These are phyloP conservation scores for Hypomontagnella monticulosa DNA, from an alignment of 495 filamentous ascomycete species.

Conservation along the genomic window DNA sequence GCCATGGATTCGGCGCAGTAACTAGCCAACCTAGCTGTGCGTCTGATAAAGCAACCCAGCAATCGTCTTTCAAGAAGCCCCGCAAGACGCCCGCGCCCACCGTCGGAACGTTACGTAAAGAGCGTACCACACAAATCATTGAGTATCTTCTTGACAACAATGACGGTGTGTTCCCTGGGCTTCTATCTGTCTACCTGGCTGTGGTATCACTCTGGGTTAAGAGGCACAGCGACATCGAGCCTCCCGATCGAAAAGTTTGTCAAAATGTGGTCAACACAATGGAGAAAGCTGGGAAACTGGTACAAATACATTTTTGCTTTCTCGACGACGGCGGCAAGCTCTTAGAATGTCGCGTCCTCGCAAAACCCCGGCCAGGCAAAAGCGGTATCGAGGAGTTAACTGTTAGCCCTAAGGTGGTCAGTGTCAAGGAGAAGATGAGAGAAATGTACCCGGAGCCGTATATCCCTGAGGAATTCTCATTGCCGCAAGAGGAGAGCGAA, in stretches of 20 bases:
- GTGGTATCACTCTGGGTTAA: conserved; percentile 70
- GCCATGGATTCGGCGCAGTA: neutral
- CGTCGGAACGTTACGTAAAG: conserved; percentile 41
- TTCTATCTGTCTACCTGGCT: conserved; percentile 77
- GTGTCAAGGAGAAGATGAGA: conserved; percentile 53
- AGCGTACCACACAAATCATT: conserved; percentile 66
- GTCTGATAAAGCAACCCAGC: neutral
- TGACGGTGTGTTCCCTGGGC: conserved; percentile 76
- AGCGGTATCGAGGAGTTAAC: conserved; percentile 11
- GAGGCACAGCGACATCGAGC: conserved; percentile 60
- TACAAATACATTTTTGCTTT: conserved; percentile 71
- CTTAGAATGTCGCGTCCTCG: conserved; percentile 42
- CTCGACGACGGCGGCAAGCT: conserved; percentile 44
- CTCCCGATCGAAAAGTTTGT: conserved; percentile 49
- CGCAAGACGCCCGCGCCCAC: conserved; percentile 13
- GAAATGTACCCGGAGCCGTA: conserved; percentile 54
- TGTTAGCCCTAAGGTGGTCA: conserved; percentile 39
- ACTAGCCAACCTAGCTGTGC: neutral
- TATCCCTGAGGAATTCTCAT: conserved; percentile 55
- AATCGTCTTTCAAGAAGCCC: conserved; percentile 9
- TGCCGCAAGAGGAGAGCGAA: conserved; percentile 49
- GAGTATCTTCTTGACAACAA: conserved; percentile 74
- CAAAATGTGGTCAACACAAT: conserved; percentile 68
- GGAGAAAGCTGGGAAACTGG: conserved; percentile 66
- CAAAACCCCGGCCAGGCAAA: conserved; percentile 10